phyloP scores from a whole-genome alignment of 768 basidiomycete genomes.

The Macrocybe gigantea region DNA sequence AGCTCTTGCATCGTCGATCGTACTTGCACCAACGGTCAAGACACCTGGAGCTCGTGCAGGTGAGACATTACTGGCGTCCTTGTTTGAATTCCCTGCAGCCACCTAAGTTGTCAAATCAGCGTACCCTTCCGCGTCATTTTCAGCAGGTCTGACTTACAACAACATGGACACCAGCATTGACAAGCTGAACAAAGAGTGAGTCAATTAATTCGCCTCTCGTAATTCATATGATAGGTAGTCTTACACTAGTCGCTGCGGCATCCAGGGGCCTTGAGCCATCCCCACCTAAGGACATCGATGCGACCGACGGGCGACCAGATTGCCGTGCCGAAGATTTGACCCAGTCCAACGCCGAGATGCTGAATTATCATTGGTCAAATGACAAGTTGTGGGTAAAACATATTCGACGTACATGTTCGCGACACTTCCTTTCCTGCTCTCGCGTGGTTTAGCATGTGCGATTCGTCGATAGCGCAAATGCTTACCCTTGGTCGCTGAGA shows the following conservation, averaged over 20 bases:
- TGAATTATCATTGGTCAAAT: not conserved
- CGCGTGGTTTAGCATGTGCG: not conserved
- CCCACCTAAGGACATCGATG: constrained; percentile 4
- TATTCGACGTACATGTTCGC: constrained; percentile 17
- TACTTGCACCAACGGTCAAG: constrained; percentile 27
- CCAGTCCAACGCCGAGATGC: constrained; percentile 2
- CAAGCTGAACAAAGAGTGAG: not conserved
- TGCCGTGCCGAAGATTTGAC: not conserved
- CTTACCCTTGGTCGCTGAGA: constrained; percentile 26
- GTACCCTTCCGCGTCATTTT: not conserved
- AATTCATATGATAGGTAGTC: no score
- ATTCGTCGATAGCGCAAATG: not conserved
- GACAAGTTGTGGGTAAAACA: no score
- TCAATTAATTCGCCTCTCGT: no score
- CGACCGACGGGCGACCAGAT: constrained; percentile 1
- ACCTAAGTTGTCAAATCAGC: not conserved
- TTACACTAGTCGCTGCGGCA: not conserved
- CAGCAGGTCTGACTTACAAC: constrained; percentile 4
- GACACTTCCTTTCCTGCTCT: constrained; percentile 6
- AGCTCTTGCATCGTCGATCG: constrained; percentile 21
- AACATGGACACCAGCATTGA: constrained; percentile 21
- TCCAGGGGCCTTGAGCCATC: not conserved
- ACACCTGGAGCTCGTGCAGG: constrained; percentile 25
- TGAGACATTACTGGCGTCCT: constrained; percentile 20
- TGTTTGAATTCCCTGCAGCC: constrained; percentile 25